Evolutionary conservation across 139 green algal species (phyloP).

Genomic region (Zygnema circumcarinatum): DNA sequence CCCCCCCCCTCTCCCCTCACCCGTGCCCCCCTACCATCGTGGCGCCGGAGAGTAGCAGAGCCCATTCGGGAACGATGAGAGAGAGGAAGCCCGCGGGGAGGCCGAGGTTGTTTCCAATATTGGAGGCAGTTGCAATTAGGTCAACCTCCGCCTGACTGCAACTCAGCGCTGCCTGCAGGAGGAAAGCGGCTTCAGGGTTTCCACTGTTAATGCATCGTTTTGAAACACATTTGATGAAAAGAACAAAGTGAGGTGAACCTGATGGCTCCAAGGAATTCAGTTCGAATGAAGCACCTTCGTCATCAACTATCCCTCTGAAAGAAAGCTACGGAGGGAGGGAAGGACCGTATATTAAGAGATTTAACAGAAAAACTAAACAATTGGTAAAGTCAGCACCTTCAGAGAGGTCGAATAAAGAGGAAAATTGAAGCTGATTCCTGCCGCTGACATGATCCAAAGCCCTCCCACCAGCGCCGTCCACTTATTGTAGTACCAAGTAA

Average conservation of each 20-base stretch:
- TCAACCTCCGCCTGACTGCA: neutral
- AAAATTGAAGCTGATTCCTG: neutral
- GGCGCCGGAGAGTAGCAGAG: neutral
- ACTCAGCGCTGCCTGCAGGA: neutral
- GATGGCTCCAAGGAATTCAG: no score
- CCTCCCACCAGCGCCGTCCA: neutral
- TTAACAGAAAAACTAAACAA: no score
- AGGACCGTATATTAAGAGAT: no score
- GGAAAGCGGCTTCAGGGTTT: no score
- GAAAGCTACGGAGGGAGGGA: no score
- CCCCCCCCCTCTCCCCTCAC: no score
- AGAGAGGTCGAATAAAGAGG: neutral
- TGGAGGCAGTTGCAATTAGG: neutral
- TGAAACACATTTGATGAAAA: no score
- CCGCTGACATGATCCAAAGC: neutral
- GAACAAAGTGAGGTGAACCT: no score
- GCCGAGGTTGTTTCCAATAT: slow-evolving; percentile 8
- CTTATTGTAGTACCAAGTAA: neutral
- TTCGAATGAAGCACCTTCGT: no score
- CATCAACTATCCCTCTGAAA: no score
- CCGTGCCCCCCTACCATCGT: neutral
- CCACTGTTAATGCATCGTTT: no score
- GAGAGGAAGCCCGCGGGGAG: neutral
- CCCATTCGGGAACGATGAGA: neutral
- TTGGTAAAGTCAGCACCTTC: neutral